Percentiles rank a stretch among this genome's conserved stretches.
These are phyloP conservation scores for Stenocarpella maydis DNA, from an alignment of 2,329 filamentous ascomycete species.

Conservation along the genomic window DNA sequence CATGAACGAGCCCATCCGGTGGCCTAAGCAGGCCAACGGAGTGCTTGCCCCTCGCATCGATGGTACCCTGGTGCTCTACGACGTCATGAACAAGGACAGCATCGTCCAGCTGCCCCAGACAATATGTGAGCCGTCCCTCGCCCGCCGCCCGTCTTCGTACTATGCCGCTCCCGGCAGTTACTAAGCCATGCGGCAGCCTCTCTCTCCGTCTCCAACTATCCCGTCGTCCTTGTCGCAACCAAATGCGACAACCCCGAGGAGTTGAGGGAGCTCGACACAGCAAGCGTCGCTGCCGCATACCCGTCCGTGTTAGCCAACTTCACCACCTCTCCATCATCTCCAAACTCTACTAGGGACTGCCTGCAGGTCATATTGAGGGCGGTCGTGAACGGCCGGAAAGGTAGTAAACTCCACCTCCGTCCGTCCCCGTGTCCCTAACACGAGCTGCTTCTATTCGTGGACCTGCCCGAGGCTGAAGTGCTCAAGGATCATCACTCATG, in stretches of 20 bases:
- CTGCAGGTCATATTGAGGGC: slow-evolving; percentile 78
- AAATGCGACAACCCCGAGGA: slow-evolving; percentile 85
- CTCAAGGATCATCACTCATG: slow-evolving; percentile 21
- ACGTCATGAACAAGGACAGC: slow-evolving; percentile 81
- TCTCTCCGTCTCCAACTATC: slow-evolving; percentile 75
- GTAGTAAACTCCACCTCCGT: slow-evolving; percentile 57
- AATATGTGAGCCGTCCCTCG: slow-evolving; percentile 70
- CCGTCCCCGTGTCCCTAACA: slow-evolving; percentile 26
- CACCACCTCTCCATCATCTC: slow-evolving; percentile 74
- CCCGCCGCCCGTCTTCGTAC: neutral
- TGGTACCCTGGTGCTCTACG: slow-evolving; percentile 85
- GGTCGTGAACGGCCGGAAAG: slow-evolving; percentile 72
- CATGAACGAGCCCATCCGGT: slow-evolving; percentile 66
- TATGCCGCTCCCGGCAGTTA: slow-evolving; percentile 13
- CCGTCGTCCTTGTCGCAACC: slow-evolving; percentile 83
- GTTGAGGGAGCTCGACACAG: slow-evolving; percentile 74
- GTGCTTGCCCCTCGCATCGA: slow-evolving; percentile 79
- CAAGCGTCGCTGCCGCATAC: slow-evolving; percentile 69
- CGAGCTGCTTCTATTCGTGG: slow-evolving; percentile 23
- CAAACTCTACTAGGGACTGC: slow-evolving; percentile 78
- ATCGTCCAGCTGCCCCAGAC: slow-evolving; percentile 78
- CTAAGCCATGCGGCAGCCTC: slow-evolving; percentile 63
- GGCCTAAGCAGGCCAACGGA: slow-evolving; percentile 74
- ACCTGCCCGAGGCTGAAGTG: neutral
- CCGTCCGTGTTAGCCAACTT: slow-evolving; percentile 76